Percentiles rank a stretch among this genome's conserved stretches.
These are phyloP conservation scores for Argentina anserina DNA, from an alignment of 306 rosid species.

Conservation along the genomic window DNA sequence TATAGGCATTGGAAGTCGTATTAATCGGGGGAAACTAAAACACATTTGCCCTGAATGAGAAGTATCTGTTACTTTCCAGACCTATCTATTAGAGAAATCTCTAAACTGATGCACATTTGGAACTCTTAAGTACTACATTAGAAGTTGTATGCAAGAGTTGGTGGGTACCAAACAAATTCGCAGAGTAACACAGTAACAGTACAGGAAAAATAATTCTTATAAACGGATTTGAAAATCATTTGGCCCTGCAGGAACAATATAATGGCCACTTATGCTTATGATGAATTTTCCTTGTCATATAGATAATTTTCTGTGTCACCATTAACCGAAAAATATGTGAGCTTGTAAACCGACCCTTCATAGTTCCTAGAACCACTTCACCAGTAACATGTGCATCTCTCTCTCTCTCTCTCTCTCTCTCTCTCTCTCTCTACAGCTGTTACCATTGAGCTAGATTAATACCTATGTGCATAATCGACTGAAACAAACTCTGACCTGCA, in stretches of 20 bases:
- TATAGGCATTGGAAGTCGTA: not conserved
- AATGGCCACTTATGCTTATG: not conserved
- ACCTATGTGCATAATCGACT: slow-evolving; percentile 4
- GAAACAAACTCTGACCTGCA: slow-evolving; percentile 2
- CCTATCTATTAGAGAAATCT: too few relatives aligned
- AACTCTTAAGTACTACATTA: not conserved
- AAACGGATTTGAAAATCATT: not conserved
- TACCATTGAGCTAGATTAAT: not conserved
- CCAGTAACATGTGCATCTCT: slow-evolving; percentile 1
- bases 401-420: not conserved
- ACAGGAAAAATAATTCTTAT: too few relatives aligned
- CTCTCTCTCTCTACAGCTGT: not conserved
- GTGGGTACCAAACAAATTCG: not conserved
- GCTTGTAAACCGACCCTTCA: slow-evolving; percentile 6
- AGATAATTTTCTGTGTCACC: not conserved
- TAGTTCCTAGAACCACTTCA: not conserved
- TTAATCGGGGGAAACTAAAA: not conserved
- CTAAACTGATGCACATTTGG: not conserved
- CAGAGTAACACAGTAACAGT: not conserved
- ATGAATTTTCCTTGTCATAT: not conserved
- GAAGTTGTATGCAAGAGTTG: not conserved
- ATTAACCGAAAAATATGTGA: not conserved
- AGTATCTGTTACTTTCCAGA: not conserved
- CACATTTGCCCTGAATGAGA: not conserved
- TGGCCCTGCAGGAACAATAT: not conserved